phyloP scores from a whole-genome alignment of 305 asterid species.

The Fraxinus ornus region DNA sequence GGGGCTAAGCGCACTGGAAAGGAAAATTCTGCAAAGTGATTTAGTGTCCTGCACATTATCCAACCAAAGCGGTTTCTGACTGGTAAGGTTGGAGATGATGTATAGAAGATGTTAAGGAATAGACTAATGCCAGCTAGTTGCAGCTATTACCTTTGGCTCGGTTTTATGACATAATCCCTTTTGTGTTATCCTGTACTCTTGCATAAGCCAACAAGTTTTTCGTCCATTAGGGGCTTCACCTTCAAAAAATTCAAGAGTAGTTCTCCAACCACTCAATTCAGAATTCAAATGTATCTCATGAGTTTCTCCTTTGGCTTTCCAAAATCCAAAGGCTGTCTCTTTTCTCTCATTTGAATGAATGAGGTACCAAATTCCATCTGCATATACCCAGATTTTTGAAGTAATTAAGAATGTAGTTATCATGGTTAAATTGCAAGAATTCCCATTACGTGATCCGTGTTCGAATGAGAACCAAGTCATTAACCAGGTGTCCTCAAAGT shows the following conservation, averaged over 20 bases:
- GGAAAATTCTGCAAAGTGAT: slow-evolving; percentile 2
- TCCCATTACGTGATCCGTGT: neutral
- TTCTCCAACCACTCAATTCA: neutral
- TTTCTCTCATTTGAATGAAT: neutral
- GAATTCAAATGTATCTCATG: neutral
- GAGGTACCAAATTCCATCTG: neutral
- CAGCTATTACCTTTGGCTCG: neutral
- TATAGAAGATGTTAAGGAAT: neutral
- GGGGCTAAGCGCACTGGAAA: neutral
- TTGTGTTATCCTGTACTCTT: neutral
- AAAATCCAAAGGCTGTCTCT: neutral
- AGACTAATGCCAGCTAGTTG: neutral
- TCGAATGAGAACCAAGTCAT: neutral
- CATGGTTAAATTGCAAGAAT: neutral
- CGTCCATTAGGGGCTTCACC: neutral
- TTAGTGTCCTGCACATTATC: neutral
- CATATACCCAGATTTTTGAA: neutral
- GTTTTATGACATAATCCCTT: neutral
- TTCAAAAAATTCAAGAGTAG: neutral
- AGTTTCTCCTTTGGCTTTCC: neutral
- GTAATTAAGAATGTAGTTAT: neutral
- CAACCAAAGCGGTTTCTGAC: neutral
- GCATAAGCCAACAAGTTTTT: neutral
- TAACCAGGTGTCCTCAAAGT: neutral
- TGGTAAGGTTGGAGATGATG: neutral